phyloP scores from a whole-genome alignment of 129 eudicot species.

The Deinandra increscens region DNA sequence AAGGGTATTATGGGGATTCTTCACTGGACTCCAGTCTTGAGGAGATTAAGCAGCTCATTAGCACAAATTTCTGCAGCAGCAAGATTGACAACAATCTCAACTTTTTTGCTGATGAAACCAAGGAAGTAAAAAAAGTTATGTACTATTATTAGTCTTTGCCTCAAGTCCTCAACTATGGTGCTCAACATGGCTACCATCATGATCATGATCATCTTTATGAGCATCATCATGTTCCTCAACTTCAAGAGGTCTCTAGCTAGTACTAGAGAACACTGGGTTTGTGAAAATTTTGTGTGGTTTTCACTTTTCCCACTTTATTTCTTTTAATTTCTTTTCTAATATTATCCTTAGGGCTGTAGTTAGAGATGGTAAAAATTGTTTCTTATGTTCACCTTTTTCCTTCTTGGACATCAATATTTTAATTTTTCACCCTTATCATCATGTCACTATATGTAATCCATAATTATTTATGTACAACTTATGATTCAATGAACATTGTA shows the following conservation, averaged over 20 bases:
- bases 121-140: conserved; percentile 53
- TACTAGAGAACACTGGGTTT: conserved; percentile 25
- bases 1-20: conserved; percentile 36
- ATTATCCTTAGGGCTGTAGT: conserved; percentile 27
- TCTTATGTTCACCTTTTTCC: conserved; percentile 9
- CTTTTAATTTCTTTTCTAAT: conserved; percentile 12
- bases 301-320: conserved; percentile 18
- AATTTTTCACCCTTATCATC: neutral
- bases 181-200: conserved; percentile 4
- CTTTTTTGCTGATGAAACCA: conserved; percentile 62
- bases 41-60: conserved; percentile 83
- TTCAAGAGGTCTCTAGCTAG: conserved; percentile 19
- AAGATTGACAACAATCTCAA: conserved; percentile 40
- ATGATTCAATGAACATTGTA: neutral
- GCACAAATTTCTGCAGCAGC: conserved; percentile 45
- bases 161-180: conserved; percentile 18
- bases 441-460: neutral
- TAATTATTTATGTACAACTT: neutral
- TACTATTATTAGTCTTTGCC: conserved; percentile 41
- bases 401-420: neutral
- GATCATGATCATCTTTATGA: conserved; percentile 4
- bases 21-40: conserved; percentile 64
- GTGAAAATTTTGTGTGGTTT: conserved; percentile 30
- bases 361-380: conserved; percentile 33
- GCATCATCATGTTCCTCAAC: conserved; percentile 15